Conservation (phyloP, 768 basidiomycete species). For the Tricholoma sp. region DNA sequence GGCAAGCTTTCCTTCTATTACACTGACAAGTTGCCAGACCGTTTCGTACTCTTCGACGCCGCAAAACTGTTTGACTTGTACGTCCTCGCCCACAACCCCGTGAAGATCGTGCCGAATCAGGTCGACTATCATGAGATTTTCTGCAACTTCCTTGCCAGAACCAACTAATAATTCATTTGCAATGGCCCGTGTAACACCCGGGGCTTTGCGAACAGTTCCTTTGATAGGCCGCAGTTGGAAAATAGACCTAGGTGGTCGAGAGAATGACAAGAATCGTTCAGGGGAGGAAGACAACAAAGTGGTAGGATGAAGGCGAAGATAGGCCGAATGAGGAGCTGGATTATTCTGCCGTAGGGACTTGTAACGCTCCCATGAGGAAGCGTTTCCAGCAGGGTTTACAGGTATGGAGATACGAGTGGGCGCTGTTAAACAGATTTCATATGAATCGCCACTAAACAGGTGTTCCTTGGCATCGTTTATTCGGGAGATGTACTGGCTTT, state of each 20-base stretch:
- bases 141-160: slow-evolving; percentile 85
- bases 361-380: slow-evolving; percentile 71
- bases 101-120: slow-evolving; percentile 92
- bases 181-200: slow-evolving; percentile 54
- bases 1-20: slow-evolving; percentile 68
- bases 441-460: slow-evolving; percentile 81
- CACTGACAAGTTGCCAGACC: slow-evolving; percentile 94
- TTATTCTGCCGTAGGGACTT: slow-evolving; percentile 67
- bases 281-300: slow-evolving; percentile 85
- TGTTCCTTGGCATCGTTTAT: slow-evolving; percentile 69
- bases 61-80: slow-evolving; percentile 82
- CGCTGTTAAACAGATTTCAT: slow-evolving; percentile 89
- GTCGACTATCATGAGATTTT: slow-evolving; percentile 98
- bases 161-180: slow-evolving; percentile 61
- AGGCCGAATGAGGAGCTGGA: slow-evolving; percentile 87
- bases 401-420: slow-evolving; percentile 54
- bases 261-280: slow-evolving; percentile 83
- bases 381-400: slow-evolving; percentile 22
- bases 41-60: slow-evolving; percentile 88
- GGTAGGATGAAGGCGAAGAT: slow-evolving; percentile 69
- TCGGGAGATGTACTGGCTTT: slow-evolving; percentile 55
- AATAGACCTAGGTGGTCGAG: slow-evolving; percentile 53
- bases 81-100: slow-evolving; percentile 75
- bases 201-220: slow-evolving; percentile 76
- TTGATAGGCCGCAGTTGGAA: slow-evolving; percentile 94